These are phyloP conservation scores for Parietaria judaica DNA, from an alignment of 306 rosid genomes.

Conservation along the genomic window DNA sequence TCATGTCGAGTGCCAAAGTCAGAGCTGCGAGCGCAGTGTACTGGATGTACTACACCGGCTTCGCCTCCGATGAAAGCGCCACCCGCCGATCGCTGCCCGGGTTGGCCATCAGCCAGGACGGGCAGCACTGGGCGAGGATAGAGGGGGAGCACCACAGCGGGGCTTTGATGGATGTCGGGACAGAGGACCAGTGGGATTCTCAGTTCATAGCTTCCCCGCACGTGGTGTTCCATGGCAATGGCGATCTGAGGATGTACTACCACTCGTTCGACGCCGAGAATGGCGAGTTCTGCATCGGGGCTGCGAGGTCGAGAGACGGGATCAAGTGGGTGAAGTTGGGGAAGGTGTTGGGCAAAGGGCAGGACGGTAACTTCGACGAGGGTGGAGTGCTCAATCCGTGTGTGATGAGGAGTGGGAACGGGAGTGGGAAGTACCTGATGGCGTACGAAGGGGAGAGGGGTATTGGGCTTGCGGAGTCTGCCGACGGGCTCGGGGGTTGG, in stretches of 20 bases:
- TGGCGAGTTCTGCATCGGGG: conserved; percentile 49
- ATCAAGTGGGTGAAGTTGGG: conserved; percentile 69
- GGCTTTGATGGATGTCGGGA: conserved; percentile 64
- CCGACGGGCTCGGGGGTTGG: conserved; percentile 67
- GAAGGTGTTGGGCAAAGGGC: conserved; percentile 52
- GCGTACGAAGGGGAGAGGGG: conserved; percentile 67
- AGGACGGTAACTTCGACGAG: conserved; percentile 48
- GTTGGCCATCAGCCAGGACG: conserved; percentile 77
- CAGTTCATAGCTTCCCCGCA: conserved; percentile 51
- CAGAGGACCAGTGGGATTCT: conserved; percentile 62
- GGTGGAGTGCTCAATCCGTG: conserved; percentile 44
- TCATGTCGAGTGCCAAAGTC: conserved; percentile 65
- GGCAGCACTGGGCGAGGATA: conserved; percentile 85
- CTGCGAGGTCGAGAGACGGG: conserved; percentile 84
- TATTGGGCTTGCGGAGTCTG: conserved; percentile 59
- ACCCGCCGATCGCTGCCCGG: conserved; percentile 60
- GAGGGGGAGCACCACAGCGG: conserved; percentile 87
- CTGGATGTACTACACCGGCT: conserved; percentile 71
- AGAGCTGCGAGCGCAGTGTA: conserved; percentile 57
- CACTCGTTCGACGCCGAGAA: conserved; percentile 56
- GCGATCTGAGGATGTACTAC: conserved; percentile 75
- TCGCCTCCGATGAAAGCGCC: conserved; percentile 31
- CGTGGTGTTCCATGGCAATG: conserved; percentile 55
- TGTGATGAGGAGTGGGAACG: conserved; percentile 36
- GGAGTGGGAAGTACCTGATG: conserved; percentile 59